phyloP scores from a whole-genome alignment of 192 early-diverging fungal genomes.

The Dispira parvispora region DNA sequence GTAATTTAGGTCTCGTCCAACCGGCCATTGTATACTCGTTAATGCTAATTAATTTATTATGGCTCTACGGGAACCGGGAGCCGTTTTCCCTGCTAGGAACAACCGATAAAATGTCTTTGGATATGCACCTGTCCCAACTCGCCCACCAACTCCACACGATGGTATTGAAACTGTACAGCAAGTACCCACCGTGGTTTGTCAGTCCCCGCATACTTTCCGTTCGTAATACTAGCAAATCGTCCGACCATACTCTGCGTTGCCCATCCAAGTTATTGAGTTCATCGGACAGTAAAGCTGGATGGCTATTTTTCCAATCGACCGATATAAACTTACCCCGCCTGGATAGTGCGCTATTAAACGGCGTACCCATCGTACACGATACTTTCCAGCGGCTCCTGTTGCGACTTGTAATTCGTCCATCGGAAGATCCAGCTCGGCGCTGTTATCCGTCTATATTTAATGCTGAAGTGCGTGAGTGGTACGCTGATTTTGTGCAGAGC shows the following conservation, averaged over 20 bases:
- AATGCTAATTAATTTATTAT: not conserved
- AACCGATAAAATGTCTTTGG: not conserved
- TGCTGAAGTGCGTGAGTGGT: no score
- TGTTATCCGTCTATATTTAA: no score
- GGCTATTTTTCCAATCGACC: not conserved
- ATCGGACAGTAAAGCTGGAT: not conserved
- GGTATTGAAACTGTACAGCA: not conserved
- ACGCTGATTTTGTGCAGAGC: no score
- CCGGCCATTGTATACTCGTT: not conserved
- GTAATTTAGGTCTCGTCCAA: not conserved
- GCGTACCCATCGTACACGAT: not conserved
- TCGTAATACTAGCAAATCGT: not conserved
- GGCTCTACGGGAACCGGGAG: not conserved
- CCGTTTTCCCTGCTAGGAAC: not conserved
- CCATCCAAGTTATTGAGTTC: not conserved
- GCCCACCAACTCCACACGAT: constrained; percentile 1
- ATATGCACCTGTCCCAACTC: not conserved
- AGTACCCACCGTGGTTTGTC: not conserved
- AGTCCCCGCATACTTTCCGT: not conserved
- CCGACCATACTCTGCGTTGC: not conserved
- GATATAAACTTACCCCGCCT: not conserved
- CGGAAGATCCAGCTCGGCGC: no score
- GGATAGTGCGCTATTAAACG: not conserved
- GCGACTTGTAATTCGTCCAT: no score
- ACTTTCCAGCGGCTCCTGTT: no score